Evolutionary conservation across 208 protist species (phyloP).

Genomic region (Trypanosoma avium): DNA sequence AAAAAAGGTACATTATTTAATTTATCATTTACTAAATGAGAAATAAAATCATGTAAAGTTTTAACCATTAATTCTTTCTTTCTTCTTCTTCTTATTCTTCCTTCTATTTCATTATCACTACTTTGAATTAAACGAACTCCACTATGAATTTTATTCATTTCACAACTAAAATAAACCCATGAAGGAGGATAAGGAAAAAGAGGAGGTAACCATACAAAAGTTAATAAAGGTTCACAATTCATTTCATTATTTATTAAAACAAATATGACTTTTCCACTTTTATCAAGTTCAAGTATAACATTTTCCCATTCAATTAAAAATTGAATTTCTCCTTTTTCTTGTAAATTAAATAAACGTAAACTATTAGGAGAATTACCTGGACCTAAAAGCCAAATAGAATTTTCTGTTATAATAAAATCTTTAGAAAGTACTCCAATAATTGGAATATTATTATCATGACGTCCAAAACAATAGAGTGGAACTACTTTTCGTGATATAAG

Average conservation of each 20-base stretch:
- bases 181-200: background rate
- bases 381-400: background rate
- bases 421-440: background rate
- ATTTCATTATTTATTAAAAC: background rate
- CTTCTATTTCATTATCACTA: no score
- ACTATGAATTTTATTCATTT: background rate
- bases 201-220: background rate
- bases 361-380: background rate
- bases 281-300: background rate
- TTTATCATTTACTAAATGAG: no score
- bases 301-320: constrained; percentile 2
- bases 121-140: no score
- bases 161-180: background rate
- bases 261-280: background rate
- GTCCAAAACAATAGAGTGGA: background rate
- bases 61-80: no score
- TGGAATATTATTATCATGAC: background rate
- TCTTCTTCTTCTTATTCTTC: no score
- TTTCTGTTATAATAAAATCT: background rate
- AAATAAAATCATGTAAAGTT: no score
- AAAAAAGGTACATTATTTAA: no score
- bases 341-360: background rate
- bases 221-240: background rate
- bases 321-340: background rate
- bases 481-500: background rate